phyloP scores from a whole-genome alignment of 202 grass and related monocot species.

The Zoysia matrella region DNA sequence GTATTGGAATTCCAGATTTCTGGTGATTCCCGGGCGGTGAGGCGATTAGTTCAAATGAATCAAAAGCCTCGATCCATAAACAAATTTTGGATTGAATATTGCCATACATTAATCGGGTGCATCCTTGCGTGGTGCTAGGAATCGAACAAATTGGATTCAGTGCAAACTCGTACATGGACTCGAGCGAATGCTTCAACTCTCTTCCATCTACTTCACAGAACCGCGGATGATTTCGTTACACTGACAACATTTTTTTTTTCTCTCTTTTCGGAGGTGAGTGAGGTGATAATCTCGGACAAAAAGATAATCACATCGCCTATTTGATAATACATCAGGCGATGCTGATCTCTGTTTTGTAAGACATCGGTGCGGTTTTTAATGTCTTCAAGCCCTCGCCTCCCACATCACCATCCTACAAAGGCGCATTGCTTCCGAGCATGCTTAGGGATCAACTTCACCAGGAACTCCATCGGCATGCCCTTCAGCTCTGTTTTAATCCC shows the following conservation, averaged over 20 bases:
- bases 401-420: constrained; percentile 54
- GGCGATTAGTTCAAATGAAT: constrained; percentile 30
- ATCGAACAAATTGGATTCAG: constrained; percentile 36
- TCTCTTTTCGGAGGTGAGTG: neutral
- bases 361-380: constrained; percentile 34
- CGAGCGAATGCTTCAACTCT: constrained; percentile 31
- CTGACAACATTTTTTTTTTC: neutral
- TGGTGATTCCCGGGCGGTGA: neutral
- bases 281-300: constrained; percentile 25
- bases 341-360: constrained; percentile 32
- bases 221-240: constrained; percentile 27
- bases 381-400: constrained; percentile 32
- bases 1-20: neutral
- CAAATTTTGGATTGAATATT: constrained; percentile 31
- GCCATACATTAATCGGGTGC: constrained; percentile 23
- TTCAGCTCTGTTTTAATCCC: constrained; percentile 59
- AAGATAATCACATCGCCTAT: constrained; percentile 46
- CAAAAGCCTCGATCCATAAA: constrained; percentile 42
- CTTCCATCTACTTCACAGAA: constrained; percentile 43
- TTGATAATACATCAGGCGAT: constrained; percentile 13
- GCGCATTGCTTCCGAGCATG: constrained; percentile 74
- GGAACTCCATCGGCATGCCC: constrained; percentile 51
- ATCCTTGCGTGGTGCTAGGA: constrained; percentile 32
- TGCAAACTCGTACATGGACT: constrained; percentile 35
- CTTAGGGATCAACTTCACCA: constrained; percentile 66